Evolutionary conservation across 352 stramenopile species (phyloP).

Genomic region (Globisporangium nodosum): DNA sequence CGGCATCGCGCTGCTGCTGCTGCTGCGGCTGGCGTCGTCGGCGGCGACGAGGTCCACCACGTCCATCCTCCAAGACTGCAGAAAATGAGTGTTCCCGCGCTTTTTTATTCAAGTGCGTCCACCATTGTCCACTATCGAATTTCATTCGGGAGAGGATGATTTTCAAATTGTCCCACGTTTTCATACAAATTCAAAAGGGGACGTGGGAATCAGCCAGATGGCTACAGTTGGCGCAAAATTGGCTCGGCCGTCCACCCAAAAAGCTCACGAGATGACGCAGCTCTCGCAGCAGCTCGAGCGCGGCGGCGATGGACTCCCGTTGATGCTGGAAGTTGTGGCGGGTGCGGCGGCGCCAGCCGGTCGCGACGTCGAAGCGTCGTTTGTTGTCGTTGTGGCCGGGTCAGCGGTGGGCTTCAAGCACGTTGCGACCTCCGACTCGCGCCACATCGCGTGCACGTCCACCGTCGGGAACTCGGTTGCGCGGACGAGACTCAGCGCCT

Average conservation of each 20-base stretch:
- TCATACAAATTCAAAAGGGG: too few species aligned
- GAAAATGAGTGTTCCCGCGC: not conserved
- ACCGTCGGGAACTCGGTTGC: constrained; percentile 29
- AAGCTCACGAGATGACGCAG: constrained; percentile 32
- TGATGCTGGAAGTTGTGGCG: not conserved
- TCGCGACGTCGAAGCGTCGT: not conserved
- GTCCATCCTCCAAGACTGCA: not conserved
- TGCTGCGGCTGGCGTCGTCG: not conserved
- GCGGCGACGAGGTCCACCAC: not conserved
- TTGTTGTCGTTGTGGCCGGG: not conserved
- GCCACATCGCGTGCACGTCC: constrained; percentile 34
- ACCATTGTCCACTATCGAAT: too few species aligned
- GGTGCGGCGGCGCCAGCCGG: too few species aligned
- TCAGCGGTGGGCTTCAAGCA: constrained; percentile 23
- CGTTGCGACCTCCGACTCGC: constrained; percentile 35
- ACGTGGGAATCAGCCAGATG: too few species aligned
- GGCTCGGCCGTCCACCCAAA: too few species aligned
- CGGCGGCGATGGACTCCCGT: constrained; percentile 1
- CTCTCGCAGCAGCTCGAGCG: constrained; percentile 32
- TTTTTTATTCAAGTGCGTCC: not conserved
- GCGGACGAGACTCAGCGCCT: constrained; percentile 49
- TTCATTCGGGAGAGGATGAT: too few species aligned
- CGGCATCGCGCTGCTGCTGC: not conserved
- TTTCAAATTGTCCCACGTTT: too few species aligned
- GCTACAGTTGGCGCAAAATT: too few species aligned